These are phyloP conservation scores for Catenaria anguillulae DNA, from an alignment of 371 early-diverging fungal genomes.

Conservation along the genomic window DNA sequence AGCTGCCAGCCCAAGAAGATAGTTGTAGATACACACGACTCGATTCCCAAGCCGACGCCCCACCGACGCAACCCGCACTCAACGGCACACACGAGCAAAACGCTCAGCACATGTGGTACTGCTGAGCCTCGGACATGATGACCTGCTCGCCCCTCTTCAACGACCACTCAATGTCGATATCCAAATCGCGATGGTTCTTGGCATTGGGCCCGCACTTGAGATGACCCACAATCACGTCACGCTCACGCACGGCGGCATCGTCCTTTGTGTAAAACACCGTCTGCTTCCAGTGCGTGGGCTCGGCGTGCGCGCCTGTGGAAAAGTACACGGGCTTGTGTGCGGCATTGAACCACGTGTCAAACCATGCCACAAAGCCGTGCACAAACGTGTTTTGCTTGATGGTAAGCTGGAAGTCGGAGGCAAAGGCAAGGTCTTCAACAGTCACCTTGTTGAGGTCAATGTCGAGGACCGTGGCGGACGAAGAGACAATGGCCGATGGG, in stretches of 20 bases:
- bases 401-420: conserved; percentile 55
- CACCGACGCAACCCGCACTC: too few species aligned
- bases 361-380: conserved; percentile 83
- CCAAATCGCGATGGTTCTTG: conserved; percentile 83
- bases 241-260: conserved; percentile 46
- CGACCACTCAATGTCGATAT: conserved; percentile 66
- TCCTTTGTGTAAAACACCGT: conserved; percentile 78
- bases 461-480: conserved; percentile 45
- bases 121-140: neutral
- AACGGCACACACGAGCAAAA: too few species aligned
- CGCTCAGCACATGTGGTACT: neutral
- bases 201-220: conserved; percentile 69
- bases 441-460: conserved; percentile 66
- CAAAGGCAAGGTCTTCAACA: conserved; percentile 71
- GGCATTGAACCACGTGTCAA: conserved; percentile 79
- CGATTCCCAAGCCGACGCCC: too few species aligned
- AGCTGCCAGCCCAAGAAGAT: too few species aligned
- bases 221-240: conserved; percentile 66
- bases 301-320: conserved; percentile 73
- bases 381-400: conserved; percentile 64
- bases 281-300: conserved; percentile 98
- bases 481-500: conserved; percentile 57
- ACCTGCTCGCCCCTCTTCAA: conserved; percentile 13
- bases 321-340: conserved; percentile 75
- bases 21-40: too few species aligned